Base-by-base conservation (phyloP, 2,329 filamentous ascomycete genomes). In the Colletotrichum acutatum region DNA sequence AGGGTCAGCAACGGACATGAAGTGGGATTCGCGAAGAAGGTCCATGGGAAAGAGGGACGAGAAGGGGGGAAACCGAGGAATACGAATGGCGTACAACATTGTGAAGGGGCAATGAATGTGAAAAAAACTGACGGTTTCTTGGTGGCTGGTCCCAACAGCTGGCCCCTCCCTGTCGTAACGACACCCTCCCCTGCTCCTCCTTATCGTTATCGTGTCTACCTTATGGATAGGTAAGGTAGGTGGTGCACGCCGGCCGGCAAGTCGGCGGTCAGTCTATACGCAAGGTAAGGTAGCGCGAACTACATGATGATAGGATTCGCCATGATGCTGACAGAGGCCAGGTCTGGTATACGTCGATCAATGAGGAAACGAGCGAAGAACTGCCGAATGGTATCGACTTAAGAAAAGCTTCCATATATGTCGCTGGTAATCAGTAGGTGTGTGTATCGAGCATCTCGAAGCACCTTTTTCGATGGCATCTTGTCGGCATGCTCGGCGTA, bases 241-340 rank as follows among this genome's bases (percentile, higher is more conserved):
- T 14, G 59, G 24, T 49, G 59, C 12, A 14, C 58, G 26, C 60
- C 59, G 66, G 66, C 66, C 66, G 66, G 60, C 67, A 60, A 54
- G 62, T 46, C 56, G 56, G 68, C 63, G 46, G 63, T 67, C 56
- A 37, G 42, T 59, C 42, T n/a, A 56, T 8, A 16, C 14, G 37
- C 6, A 42, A 42, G 37, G 37, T 19, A 19, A 42, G 14, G 37
- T 53, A 42, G 28, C 12, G 19, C 26, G 26, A 34, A 14, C 42
- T 42, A 14, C 42, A 11, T 49, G 42, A 49, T 49, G 28, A 62
- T 30, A n/a, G 28, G 8, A 53, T 63, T 26, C 22, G 14, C 42
- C 19, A 49, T 49, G 42, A 22, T 49, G 8, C 19, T 22, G 42
- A 49, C 19, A 8, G 16, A 9, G 19, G 22, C 42, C 42, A 22